phyloP scores from a whole-genome alignment of 257 asterid species.

The Mentha longifolia region DNA sequence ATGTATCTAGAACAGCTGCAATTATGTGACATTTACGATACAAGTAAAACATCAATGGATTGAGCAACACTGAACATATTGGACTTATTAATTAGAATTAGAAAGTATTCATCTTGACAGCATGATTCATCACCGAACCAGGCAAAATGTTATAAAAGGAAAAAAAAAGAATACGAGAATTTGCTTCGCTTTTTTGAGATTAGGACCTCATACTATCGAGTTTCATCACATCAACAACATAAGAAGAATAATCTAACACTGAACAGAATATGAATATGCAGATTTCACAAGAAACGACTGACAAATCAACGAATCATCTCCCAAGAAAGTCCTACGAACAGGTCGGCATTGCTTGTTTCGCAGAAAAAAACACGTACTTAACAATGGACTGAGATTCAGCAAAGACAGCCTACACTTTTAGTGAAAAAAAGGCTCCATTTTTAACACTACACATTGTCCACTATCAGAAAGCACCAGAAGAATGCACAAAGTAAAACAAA shows the following conservation, averaged over 20 bases:
- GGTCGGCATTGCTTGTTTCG: not conserved
- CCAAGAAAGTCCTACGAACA: not conserved
- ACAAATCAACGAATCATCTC: not conserved
- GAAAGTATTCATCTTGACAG: conserved; percentile 17
- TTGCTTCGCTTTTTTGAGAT: not conserved
- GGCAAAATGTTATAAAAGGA: too few relatives aligned
- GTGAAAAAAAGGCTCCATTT: not conserved
- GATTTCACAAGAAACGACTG: not conserved
- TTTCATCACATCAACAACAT: not conserved
- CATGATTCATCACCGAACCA: not conserved
- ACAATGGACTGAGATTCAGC: not conserved
- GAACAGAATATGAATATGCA: not conserved
- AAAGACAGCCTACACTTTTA: not conserved
- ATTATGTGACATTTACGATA: too few relatives aligned
- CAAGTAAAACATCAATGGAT: not conserved
- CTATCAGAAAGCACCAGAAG: not conserved
- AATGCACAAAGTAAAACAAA: not conserved
- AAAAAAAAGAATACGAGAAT: not conserved
- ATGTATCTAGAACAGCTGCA: too few relatives aligned
- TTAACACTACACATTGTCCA: not conserved
- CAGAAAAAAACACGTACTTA: not conserved
- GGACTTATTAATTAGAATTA: not conserved
- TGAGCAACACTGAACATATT: not conserved
- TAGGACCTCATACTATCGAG: not conserved
- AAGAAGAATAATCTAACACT: not conserved